phyloP scores from a whole-genome alignment of 1,139 yeast genomes.

The Pichia sp. region DNA sequence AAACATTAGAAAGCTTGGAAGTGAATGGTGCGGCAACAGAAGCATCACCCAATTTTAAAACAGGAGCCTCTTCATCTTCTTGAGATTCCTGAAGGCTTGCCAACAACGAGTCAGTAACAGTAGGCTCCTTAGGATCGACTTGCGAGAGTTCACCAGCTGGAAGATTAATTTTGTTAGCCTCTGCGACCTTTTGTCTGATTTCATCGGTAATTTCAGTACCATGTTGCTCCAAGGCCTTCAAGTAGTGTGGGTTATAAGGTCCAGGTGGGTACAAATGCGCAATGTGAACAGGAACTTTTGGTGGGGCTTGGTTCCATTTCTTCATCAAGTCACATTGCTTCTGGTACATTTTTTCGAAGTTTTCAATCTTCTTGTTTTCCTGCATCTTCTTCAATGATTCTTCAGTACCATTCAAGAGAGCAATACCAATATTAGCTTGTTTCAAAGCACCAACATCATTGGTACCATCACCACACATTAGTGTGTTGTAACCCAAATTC shows the following conservation, averaged over 20 bases:
- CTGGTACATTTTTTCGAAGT: slow-evolving; percentile 62
- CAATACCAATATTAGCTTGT: slow-evolving; percentile 98
- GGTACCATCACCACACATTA: slow-evolving; percentile 99
- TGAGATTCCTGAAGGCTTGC: slow-evolving; percentile 51
- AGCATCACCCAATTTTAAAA: slow-evolving; percentile 94
- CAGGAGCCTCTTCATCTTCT: slow-evolving; percentile 84
- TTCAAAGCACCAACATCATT: slow-evolving; percentile 99
- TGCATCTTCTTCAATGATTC: slow-evolving; percentile 88
- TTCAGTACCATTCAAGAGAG: slow-evolving; percentile 92
- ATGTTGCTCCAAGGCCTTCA: slow-evolving; percentile 75
- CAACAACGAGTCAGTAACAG: slow-evolving; percentile 55
- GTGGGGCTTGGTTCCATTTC: slow-evolving; percentile 78
- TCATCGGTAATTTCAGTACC: slow-evolving; percentile 71
- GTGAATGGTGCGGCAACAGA: slow-evolving; percentile 99
- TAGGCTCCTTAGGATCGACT: not conserved
- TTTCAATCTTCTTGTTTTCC: slow-evolving; percentile 67
- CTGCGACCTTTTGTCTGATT: slow-evolving; percentile 51
- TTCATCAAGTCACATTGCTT: slow-evolving; percentile 75
- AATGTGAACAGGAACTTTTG: slow-evolving; percentile 79
- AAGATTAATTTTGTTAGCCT: slow-evolving; percentile 35
- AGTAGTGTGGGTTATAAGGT: slow-evolving; percentile 79
- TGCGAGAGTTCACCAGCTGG: slow-evolving; percentile 12
- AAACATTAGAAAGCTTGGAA: slow-evolving; percentile 85
- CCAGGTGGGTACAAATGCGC: slow-evolving; percentile 98
- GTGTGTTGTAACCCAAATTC: slow-evolving; percentile 83